Evolutionary conservation across 352 stramenopile genomes (phyloP), one percentile per base, ranked within the genome.

Genomic region (Phytophthora hibernalis): DNA sequence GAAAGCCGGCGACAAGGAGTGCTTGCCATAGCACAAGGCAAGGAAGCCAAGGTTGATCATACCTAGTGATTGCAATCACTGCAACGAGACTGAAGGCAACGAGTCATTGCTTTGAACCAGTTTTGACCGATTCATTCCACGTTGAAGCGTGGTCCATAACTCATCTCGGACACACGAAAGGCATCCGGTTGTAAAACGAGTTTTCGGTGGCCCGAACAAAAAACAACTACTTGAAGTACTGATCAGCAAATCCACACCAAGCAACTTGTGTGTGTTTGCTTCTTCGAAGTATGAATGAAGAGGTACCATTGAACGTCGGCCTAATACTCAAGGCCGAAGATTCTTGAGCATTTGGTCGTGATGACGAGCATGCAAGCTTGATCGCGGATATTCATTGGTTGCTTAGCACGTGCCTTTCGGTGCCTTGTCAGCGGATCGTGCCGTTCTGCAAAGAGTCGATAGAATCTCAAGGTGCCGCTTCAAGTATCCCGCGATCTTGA

Each of bases 401-500:
- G 8, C 28, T 1, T 9, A 33, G 28, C 28, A 12, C 28, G 28
- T 33, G 28, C 28, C 28, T 33, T 9, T 42, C 16, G 35, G 22
- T 43, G 43, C 30, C 30, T 26, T 33, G 42, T 65, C 48, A 65
- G 26, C 15, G 1, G 20, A 65, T 59, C 26, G 26, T 65, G 58
- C 48, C 48, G 58, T 30, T n/a, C 44, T n/a, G 24, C 45, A n/a
- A n/a, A 57, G 8, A 42, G 33, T 13, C 55, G 24, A 43, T 38
- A 1, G 24, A 38, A 54, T 65, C 45, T 52, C 15, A 12, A 22
- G 31, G 45, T 54, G 59, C 30, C 59, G 31, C 49, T 67, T 67
- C 58, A 67, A 13, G n/a, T 11, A 20, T n/a, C n/a, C n/a, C 33
- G 37, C 37, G 35, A 64, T 68, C 61, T 68, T 68, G 18, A 8